Percentiles rank a stretch among this genome's conserved stretches.
phyloP scores from a whole-genome alignment of 441 rosid genomes.

The Pelargonium myrrhifolium region DNA sequence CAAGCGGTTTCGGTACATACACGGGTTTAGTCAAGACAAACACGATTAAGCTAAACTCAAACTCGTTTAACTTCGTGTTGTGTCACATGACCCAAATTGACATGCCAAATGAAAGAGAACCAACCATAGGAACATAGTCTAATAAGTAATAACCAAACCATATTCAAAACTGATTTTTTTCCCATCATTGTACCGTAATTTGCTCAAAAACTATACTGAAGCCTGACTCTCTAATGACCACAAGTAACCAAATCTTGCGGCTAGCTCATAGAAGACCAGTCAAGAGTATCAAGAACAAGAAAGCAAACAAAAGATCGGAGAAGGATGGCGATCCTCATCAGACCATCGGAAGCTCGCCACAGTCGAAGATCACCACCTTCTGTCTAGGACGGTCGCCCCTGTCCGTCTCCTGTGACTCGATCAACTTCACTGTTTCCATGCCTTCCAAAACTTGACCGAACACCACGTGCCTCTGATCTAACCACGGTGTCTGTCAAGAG shows the following conservation, averaged over 20 bases:
- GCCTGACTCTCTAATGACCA: not conserved
- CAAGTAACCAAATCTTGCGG: not conserved
- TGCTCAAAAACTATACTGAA: conserved; percentile 1
- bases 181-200: not conserved
- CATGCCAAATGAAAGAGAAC: not conserved
- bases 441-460: conserved; percentile 97
- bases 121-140: not conserved
- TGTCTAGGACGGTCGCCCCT: conserved; percentile 93
- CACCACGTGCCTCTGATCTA: conserved; percentile 87
- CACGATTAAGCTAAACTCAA: no score
- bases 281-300: conserved; percentile 8
- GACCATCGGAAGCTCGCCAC: conserved; percentile 81
- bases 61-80: no score
- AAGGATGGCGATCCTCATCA: conserved; percentile 27
- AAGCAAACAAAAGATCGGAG: not conserved
- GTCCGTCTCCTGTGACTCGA: conserved; percentile 87
- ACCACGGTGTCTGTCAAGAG: conserved; percentile 78
- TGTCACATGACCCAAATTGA: no score
- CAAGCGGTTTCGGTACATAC: no score
- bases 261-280: conserved; percentile 11
- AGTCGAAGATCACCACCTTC: conserved; percentile 67
- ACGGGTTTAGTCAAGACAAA: no score
- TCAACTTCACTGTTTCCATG: conserved; percentile 73
- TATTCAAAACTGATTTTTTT: not conserved
- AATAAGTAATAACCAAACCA: not conserved